Evolutionary conservation across 2,329 filamentous ascomycete species (phyloP).

Genomic region (Clonostachys chloroleuca): DNA sequence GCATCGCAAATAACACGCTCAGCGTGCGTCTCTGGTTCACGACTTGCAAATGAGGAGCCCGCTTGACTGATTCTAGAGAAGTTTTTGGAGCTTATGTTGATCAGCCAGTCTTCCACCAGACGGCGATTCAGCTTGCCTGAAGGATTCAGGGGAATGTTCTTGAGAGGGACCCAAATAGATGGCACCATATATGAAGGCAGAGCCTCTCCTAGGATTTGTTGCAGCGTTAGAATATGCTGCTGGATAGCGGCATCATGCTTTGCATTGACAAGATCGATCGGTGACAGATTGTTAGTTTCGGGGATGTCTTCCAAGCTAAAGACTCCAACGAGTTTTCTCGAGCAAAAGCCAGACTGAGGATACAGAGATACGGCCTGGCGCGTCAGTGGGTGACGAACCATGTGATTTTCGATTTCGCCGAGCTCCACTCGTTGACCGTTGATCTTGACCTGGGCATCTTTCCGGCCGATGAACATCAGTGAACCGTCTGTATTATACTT

Average conservation of each 20-base stretch:
- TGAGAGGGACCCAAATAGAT: neutral
- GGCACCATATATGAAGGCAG: too few relatives aligned
- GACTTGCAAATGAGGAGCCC: constrained; percentile 8
- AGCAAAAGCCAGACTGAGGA: constrained; percentile 5
- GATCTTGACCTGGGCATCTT: constrained; percentile 23
- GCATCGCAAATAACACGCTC: constrained; percentile 13
- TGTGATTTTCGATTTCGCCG: constrained; percentile 20
- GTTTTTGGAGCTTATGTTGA: neutral
- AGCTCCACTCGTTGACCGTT: constrained; percentile 24
- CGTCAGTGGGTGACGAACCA: neutral
- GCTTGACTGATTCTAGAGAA: constrained; percentile 12
- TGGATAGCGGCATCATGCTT: too few relatives aligned
- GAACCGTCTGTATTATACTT: constrained; percentile 31
- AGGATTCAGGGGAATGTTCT: constrained; percentile 11
- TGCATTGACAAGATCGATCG: constrained; percentile 3
- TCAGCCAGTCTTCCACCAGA: neutral
- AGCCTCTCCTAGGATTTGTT: too few relatives aligned
- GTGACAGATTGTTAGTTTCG: neutral
- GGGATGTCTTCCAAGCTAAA: neutral
- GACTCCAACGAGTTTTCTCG: neutral
- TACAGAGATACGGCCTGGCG: constrained; percentile 2
- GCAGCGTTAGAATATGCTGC: too few relatives aligned
- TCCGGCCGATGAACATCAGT: constrained; percentile 30
- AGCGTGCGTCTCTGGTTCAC: neutral
- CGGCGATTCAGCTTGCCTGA: constrained; percentile 17